Base-by-base conservation (phyloP, 805 yeast species). In the Ascoidea tarda region DNA sequence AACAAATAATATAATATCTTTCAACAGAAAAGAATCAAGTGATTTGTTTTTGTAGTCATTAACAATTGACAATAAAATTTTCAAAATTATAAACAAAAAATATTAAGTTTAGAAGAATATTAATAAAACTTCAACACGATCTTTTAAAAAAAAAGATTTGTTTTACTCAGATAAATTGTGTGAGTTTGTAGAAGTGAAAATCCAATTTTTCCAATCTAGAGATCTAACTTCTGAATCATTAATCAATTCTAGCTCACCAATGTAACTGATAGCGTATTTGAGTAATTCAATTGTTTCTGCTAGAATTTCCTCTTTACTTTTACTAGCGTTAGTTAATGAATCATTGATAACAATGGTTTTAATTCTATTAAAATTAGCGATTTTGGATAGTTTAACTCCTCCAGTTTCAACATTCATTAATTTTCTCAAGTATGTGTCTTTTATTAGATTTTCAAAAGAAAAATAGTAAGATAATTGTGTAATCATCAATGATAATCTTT, bases 381-480 rank as follows among this genome's bases (percentile, higher is more conserved):
- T 74, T 53, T 79, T 73, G 5, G 66, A 62, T 54, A 88, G 66
- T 42, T 82, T 79, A 52, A 89, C 75, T 74, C 82, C 82, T 32
- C 96, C 96, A 54, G 79, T 73, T 49, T 75, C 61, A 4, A 5
- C 61, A 66, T 82, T 78, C 95, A 91, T 86, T 61, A 85, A 86
- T 58, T 79, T 77, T 67, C 96, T 80, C 68, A 93, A 74, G 64
- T 70, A 91, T 51, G 82, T 71, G 69, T 93, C 99, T 69, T 88
- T 86, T 60, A 84, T 73, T 68, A 93, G 74, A 68, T 93, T 93
- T 60, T 88, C 96, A 50, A 82, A 73, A 33, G 95, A 83, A 70
- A 93, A 86, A 68, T 93, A 93, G 72, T 93, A 93, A 64, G 87
- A 93, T 51, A 91, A 72, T 72, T 90, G 98, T 66, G 65, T 66